Percentiles rank a stretch among this genome's conserved stretches.
Conservation (phyloP, 2,329 filamentous ascomycete species). For the Sporothrix globosa region DNA sequence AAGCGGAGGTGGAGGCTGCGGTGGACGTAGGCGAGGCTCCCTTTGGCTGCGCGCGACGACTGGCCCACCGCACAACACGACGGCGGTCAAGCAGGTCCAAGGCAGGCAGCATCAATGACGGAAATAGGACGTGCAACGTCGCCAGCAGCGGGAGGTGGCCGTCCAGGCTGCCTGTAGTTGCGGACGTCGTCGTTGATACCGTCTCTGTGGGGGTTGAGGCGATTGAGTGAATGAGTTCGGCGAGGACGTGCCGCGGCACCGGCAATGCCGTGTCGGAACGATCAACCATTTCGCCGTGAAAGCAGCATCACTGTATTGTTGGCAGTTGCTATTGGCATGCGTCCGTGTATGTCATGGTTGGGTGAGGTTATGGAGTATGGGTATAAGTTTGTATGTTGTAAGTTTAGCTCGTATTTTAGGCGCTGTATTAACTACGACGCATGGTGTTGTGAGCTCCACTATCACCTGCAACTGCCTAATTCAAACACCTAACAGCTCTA, state of each 20-base stretch:
- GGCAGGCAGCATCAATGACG: conserved; percentile 77
- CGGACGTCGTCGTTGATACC: not conserved
- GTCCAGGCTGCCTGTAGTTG: conserved; percentile 23
- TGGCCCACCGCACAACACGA: conserved; percentile 63
- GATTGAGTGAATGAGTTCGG: conserved; percentile 53
- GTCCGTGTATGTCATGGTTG: not conserved
- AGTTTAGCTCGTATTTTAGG: not conserved
- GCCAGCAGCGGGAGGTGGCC: conserved; percentile 64
- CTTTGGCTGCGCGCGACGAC: conserved; percentile 33
- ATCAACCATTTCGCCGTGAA: conserved; percentile 11
- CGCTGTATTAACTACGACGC: not conserved
- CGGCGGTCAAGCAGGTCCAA: conserved; percentile 83
- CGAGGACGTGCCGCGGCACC: conserved; percentile 51
- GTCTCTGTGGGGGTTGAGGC: conserved; percentile 39
- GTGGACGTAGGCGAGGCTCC: no score
- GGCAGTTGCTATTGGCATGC: no score
- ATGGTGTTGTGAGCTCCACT: not conserved
- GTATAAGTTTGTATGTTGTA: not conserved
- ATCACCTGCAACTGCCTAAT: not conserved
- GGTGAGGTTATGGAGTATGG: not conserved
- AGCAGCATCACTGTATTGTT: not conserved
- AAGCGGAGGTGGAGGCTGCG: conserved; percentile 32
- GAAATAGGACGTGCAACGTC: conserved; percentile 83
- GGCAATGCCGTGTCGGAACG: conserved; percentile 41
- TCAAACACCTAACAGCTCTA: not conserved